Evolutionary conservation across 2,329 filamentous ascomycete genomes (phyloP), one percentile per base, ranked within the genome.

Genomic region (Niveomyces coronatus): DNA sequence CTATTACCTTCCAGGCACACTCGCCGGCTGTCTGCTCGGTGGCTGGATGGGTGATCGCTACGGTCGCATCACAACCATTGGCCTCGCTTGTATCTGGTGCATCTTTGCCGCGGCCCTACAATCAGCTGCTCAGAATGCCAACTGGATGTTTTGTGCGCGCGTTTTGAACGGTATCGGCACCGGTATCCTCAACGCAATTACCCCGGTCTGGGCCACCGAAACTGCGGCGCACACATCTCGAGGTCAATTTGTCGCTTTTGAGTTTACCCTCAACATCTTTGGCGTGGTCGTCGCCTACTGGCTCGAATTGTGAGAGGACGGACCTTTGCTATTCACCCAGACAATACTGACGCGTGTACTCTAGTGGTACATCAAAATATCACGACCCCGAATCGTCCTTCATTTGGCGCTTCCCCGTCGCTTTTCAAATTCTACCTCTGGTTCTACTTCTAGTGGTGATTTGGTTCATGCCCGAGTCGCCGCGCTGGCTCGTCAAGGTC

Each of bases 181-280:
- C 3, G 81, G 81, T 17, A 74, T 83, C 35, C 54, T 84, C 24
- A 85, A 82, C 49, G 73, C 77, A 7, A 82, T 84, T 44, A 72
- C 79, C 0, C 80, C 80, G 0, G 78, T 82, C 4, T 84, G 77
- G 77, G 77, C 78, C 1, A 80, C 79, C 0, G 81, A 84, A 55
- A 80, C 75, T 1, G 74, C 77, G 1, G 72, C 79, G 27, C 76
- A 83, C 49, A 82, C 71, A 0, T 77, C 73, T 3, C 70, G 82
- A 28, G 82, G 82, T 5, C 69, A 76, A 33, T 82, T 82, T 45
- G 74, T 85, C 40, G 76, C 78, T 9, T 76, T 82, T 38, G 80
- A 85, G 49, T 85, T 85, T 45, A 84, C 79, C 0, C 56, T 84
- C 8, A 85, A 85, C 50, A 83, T 84, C 43, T 76, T 82, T 33